These are phyloP conservation scores for Heimioporus sp. DNA, from an alignment of 768 basidiomycete genomes.

Conservation along the genomic window DNA sequence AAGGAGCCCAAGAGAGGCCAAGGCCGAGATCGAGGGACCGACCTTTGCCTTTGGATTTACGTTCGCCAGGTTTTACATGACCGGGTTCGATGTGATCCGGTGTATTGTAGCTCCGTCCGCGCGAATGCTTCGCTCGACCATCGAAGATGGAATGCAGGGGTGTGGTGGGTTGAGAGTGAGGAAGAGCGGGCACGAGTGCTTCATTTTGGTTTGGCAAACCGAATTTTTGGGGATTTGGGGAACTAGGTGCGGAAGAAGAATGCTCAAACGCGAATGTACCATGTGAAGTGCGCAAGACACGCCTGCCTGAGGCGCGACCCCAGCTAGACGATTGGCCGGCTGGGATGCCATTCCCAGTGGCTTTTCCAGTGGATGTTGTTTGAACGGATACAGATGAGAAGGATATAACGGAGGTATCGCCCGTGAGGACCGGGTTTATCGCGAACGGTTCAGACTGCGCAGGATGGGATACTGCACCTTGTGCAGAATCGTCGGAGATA, in stretches of 20 bases:
- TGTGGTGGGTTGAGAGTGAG: slow-evolving; percentile 10
- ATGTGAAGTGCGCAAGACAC: slow-evolving; percentile 43
- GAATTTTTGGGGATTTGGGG: slow-evolving; percentile 23
- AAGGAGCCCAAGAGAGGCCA: slow-evolving; percentile 71
- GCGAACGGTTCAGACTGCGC: slow-evolving; percentile 17
- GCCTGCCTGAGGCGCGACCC: slow-evolving; percentile 52
- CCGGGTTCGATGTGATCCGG: slow-evolving; percentile 18
- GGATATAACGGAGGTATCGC: slow-evolving; percentile 31
- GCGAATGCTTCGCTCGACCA: slow-evolving; percentile 26
- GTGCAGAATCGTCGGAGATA: slow-evolving; percentile 25
- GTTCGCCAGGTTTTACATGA: slow-evolving; percentile 14
- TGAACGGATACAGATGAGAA: slow-evolving; percentile 35
- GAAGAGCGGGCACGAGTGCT: slow-evolving; percentile 5
- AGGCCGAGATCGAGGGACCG: slow-evolving; percentile 71
- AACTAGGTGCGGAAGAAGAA: slow-evolving; percentile 51
- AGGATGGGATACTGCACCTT: slow-evolving; percentile 11
- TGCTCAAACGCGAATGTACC: slow-evolving; percentile 69
- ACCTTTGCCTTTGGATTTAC: slow-evolving; percentile 47
- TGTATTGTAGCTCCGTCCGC: slow-evolving; percentile 25
- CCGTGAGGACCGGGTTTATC: slow-evolving; percentile 38
- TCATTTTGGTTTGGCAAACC: slow-evolving; percentile 17
- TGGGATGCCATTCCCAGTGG: slow-evolving; percentile 17
- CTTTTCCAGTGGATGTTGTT: slow-evolving; percentile 38
- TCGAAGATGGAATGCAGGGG: slow-evolving; percentile 32
- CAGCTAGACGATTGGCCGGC: slow-evolving; percentile 52